Evolutionary conservation across 805 yeast species (phyloP).

Genomic region (Saccharomycopsis sp.): DNA sequence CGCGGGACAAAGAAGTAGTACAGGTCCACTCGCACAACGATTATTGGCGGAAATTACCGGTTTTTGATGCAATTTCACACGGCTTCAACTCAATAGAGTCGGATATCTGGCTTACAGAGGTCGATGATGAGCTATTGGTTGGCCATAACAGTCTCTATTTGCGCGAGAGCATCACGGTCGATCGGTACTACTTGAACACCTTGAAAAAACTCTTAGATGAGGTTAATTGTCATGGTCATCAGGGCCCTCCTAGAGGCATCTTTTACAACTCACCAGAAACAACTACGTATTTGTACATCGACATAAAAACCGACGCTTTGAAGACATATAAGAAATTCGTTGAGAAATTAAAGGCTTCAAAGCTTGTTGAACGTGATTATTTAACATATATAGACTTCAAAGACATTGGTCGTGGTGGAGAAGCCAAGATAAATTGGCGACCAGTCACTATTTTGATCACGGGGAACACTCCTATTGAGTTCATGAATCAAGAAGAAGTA

Average conservation of each 20-base stretch:
- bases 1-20: constrained; percentile 26
- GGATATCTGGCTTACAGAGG: constrained; percentile 48
- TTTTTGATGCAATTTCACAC: constrained; percentile 45
- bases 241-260: constrained; percentile 35
- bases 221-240: constrained; percentile 40
- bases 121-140: constrained; percentile 16
- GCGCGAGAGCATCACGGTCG: constrained; percentile 1
- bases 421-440: constrained; percentile 32
- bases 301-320: constrained; percentile 41
- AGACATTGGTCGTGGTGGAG: constrained; percentile 21
- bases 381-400: constrained; percentile 42
- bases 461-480: constrained; percentile 52
- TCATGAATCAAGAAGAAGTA: constrained; percentile 25
- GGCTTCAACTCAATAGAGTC: constrained; percentile 60
- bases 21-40: constrained; percentile 65
- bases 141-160: constrained; percentile 23
- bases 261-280: constrained; percentile 40
- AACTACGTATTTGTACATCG: constrained; percentile 54
- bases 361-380: constrained; percentile 31
- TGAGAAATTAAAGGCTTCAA: constrained; percentile 39
- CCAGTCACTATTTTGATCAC: constrained; percentile 61
- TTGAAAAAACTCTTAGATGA: constrained; percentile 45
- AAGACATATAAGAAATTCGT: constrained; percentile 41
- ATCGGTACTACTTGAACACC: constrained; percentile 46
- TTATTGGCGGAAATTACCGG: constrained; percentile 54